These are phyloP conservation scores for Allantophomopsis cytisporea DNA, from an alignment of 2,329 filamentous ascomycete genomes.

Conservation along the genomic window DNA sequence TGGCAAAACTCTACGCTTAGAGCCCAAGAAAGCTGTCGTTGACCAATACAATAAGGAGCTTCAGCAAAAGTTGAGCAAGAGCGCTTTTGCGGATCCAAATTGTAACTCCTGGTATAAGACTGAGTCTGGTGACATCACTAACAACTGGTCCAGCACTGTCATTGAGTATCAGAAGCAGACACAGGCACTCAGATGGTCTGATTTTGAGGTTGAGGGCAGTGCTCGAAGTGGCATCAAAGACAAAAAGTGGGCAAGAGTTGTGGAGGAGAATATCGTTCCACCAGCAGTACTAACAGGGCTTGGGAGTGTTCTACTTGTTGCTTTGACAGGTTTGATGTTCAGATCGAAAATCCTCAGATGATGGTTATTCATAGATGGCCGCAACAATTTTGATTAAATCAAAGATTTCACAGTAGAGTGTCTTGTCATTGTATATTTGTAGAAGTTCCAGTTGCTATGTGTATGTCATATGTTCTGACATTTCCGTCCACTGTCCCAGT, in stretches of 20 bases:
- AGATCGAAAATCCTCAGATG: too few relatives aligned
- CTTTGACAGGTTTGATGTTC: too few relatives aligned
- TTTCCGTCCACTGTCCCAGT: too few relatives aligned
- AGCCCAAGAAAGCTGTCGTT: slow-evolving; percentile 25
- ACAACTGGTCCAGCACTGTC: slow-evolving; percentile 40
- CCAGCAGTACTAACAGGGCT: too few relatives aligned
- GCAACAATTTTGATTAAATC: too few relatives aligned
- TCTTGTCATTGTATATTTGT: too few relatives aligned
- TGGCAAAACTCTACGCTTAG: slow-evolving; percentile 26
- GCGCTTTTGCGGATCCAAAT: slow-evolving; percentile 36
- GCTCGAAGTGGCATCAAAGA: slow-evolving; percentile 10
- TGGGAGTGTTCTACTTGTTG: too few relatives aligned
- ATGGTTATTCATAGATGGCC: too few relatives aligned
- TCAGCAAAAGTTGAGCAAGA: slow-evolving; percentile 26
- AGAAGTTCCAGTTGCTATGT: too few relatives aligned
- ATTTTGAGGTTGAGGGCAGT: slow-evolving; percentile 25
- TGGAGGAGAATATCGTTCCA: slow-evolving; percentile 16
- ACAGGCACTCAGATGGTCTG: slow-evolving; percentile 26
- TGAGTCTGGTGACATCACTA: slow-evolving; percentile 35
- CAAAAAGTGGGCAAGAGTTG: slow-evolving; percentile 19
- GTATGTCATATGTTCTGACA: too few relatives aligned
- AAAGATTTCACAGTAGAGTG: too few relatives aligned
- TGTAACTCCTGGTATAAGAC: slow-evolving; percentile 45
- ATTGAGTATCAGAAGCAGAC: slow-evolving; percentile 37
- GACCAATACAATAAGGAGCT: slow-evolving; percentile 30